Conservation (phyloP, 805 yeast species). For the Citeromyces nyonsensis region DNA sequence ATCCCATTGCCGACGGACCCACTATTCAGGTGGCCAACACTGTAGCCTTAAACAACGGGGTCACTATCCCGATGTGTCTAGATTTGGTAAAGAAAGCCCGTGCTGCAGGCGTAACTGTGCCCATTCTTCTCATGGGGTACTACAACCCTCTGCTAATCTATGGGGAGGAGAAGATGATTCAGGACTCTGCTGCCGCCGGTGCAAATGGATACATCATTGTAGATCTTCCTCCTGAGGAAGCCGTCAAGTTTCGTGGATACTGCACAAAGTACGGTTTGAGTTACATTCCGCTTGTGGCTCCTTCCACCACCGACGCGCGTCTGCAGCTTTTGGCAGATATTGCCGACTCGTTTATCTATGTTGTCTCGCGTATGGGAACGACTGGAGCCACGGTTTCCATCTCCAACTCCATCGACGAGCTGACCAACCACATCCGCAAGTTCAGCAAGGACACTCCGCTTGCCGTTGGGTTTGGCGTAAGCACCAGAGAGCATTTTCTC, state of each 20-base stretch:
- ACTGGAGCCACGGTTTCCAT: slow-evolving; percentile 78
- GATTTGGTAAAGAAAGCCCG: slow-evolving; percentile 69
- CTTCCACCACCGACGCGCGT: slow-evolving; percentile 88
- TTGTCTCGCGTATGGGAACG: slow-evolving; percentile 95
- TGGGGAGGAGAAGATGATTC: slow-evolving; percentile 75
- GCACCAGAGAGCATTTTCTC: slow-evolving; percentile 80
- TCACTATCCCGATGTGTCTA: slow-evolving; percentile 53
- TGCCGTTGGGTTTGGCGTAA: slow-evolving; percentile 96
- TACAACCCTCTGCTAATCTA: slow-evolving; percentile 85
- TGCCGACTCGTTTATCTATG: slow-evolving; percentile 93
- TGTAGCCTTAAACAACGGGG: slow-evolving; percentile 70
- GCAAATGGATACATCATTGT: slow-evolving; percentile 92
- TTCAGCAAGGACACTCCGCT: slow-evolving; percentile 59
- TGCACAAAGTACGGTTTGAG: slow-evolving; percentile 59
- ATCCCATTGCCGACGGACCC: slow-evolving; percentile 98
- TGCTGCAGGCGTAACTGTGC: slow-evolving; percentile 69
- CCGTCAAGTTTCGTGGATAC: slow-evolving; percentile 64
- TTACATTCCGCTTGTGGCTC: slow-evolving; percentile 91
- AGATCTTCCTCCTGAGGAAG: slow-evolving; percentile 97
- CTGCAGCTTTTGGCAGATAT: slow-evolving; percentile 62
- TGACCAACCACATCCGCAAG: slow-evolving; percentile 63
- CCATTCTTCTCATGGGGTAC: slow-evolving; percentile 93
- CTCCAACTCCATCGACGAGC: slow-evolving; percentile 41
- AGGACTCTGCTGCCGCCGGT: slow-evolving; percentile 74
- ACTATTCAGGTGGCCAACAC: slow-evolving; percentile 85